phyloP scores from a whole-genome alignment of 768 basidiomycete species.

The Serpula lacrymans region DNA sequence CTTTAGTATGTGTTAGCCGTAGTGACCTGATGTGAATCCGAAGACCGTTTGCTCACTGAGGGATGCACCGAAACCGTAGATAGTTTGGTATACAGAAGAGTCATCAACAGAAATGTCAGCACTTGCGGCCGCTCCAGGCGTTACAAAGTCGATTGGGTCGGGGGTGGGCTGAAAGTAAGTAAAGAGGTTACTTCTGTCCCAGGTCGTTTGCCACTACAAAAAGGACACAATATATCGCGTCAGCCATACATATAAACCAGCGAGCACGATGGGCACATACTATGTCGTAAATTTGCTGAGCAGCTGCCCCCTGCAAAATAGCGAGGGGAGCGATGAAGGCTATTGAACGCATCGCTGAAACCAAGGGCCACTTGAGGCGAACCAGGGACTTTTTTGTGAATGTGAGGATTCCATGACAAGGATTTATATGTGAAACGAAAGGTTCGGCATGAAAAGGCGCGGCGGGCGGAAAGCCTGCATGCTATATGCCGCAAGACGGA shows the following conservation, averaged over 20 bases:
- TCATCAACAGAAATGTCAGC: conserved; percentile 9
- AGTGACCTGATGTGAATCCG: not conserved
- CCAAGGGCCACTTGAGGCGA: too few species aligned
- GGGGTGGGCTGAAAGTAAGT: conserved; percentile 1
- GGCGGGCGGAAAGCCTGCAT: too few species aligned
- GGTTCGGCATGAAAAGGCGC: too few species aligned
- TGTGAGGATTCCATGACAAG: too few species aligned
- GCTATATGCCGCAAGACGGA: too few species aligned
- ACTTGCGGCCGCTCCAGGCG: conserved; percentile 44
- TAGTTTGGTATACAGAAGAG: conserved; percentile 5
- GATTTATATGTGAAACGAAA: too few species aligned
- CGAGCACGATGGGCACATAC: conserved; percentile 22
- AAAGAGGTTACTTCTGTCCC: not conserved
- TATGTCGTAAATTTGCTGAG: conserved; percentile 46
- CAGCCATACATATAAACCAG: not conserved
- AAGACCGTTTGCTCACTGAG: conserved; percentile 4
- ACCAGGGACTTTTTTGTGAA: too few species aligned
- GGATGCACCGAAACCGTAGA: conserved; percentile 9
- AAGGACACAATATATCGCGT: not conserved
- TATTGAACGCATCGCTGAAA: too few species aligned
- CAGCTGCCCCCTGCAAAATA: conserved; percentile 17
- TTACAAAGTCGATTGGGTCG: conserved; percentile 1
- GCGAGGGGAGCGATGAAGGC: not conserved
- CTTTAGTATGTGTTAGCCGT: conserved; percentile 2
- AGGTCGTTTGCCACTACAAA: conserved; percentile 44